Percentiles rank a stretch among this genome's conserved stretches.
Conservation (phyloP, 2,329 filamentous ascomycete species). For the Aspergillus sp. region DNA sequence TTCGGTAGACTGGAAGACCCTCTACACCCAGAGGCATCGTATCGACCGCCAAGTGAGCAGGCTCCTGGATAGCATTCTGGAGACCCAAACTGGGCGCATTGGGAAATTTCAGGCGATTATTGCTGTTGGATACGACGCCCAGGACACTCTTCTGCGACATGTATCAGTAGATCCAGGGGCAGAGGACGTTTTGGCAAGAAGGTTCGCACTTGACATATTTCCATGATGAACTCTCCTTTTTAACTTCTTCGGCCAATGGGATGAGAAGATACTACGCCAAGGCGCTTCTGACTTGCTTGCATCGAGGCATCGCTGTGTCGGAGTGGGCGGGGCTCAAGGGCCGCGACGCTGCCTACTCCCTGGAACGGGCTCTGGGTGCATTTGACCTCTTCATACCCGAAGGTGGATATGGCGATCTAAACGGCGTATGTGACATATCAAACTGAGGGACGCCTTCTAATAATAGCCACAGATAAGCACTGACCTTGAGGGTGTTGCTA, state of each 20-base stretch:
- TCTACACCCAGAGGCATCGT: slow-evolving; percentile 51
- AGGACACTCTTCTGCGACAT: slow-evolving; percentile 68
- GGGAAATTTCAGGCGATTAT: slow-evolving; percentile 62
- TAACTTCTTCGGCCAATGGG: background rate
- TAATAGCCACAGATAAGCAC: slow-evolving; percentile 45
- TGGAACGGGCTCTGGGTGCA: slow-evolving; percentile 68
- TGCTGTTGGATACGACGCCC: slow-evolving; percentile 71
- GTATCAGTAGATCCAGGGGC: slow-evolving; percentile 48
- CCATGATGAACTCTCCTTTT: slow-evolving; percentile 1
- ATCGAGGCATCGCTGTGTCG: slow-evolving; percentile 67
- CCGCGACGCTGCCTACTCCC: slow-evolving; percentile 44
- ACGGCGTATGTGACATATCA: slow-evolving; percentile 47
- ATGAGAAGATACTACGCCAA: slow-evolving; percentile 60
- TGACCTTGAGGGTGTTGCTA: slow-evolving; percentile 57
- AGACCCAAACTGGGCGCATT: slow-evolving; percentile 60
- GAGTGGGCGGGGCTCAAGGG: slow-evolving; percentile 58
- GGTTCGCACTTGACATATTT: slow-evolving; percentile 32
- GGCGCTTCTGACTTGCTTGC: slow-evolving; percentile 65
- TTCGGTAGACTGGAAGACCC: slow-evolving; percentile 62
- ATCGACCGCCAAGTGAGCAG: slow-evolving; percentile 45
- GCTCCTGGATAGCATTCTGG: slow-evolving; percentile 59
- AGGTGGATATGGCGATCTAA: slow-evolving; percentile 61
- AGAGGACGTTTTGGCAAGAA: slow-evolving; percentile 68
- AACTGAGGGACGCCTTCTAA: slow-evolving; percentile 1
- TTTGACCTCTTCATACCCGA: slow-evolving; percentile 86